Base-by-base conservation (phyloP, 306 rosid genomes). In the Cyclanthera cordifolia region DNA sequence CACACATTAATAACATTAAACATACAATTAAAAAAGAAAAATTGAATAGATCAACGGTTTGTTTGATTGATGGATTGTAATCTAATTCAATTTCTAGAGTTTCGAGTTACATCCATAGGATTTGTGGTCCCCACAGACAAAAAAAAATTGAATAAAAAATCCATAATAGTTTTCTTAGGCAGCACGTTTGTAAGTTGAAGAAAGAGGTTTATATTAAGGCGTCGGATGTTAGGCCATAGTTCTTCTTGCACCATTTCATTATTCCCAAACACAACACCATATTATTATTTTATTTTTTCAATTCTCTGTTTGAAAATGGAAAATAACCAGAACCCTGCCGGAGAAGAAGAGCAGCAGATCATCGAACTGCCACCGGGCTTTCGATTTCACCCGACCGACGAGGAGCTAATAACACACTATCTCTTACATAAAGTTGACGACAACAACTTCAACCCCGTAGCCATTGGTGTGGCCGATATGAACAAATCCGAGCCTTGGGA, bases 401-500 rank as follows among this genome's bases (percentile, higher is more conserved):
- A 71, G 11, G 74, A 71, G 45, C 45, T 71, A 4, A 56, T 71
- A 16, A 53, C 66, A 0, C 74, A 71, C 25, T 71, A 71, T 46
- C 53, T 71, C 2, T 13, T n/a, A 1, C 64, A 8, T 12, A 71
- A 71, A 25, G 74, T 71, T 9, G 1, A 39, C 11, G 55, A 71
- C 53, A 0, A 16, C 67, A 43, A 14, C 14, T 71, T 55, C 53
- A 2, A 1, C 4, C 15, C 66, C 25, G 9, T 23, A 9, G 74
- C 74, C 49, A 71, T 71, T 15, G 74, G 74, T 0, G 27, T 41
- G 3, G 74, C 53, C 6, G 74, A 71, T 71, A 37, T 71, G 53
- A 71, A 71, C 54, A 71, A 71, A 45, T 55, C 65, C 25, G 74
- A 71, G 43, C 74, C 74, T 43, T 71, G 74, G 74, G 74, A 71